A percentile compares a stretch with the other conserved stretches of the same genome.
Evolutionary conservation across 352 stramenopile genomes (phyloP).

Genomic region (Phytophthora idaei): DNA sequence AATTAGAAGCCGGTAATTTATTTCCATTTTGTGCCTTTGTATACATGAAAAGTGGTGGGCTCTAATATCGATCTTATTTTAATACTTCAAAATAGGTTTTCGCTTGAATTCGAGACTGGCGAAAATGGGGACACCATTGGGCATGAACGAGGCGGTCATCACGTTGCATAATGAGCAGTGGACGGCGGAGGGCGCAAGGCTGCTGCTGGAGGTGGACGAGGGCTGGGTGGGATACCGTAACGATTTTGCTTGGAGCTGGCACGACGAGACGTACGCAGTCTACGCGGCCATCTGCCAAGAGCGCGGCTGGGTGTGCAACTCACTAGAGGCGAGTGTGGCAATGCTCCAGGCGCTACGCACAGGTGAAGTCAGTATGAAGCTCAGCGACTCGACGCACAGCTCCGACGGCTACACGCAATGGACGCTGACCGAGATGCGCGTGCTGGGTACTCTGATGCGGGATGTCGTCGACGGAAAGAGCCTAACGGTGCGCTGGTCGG

Average conservation of each 20-base stretch:
- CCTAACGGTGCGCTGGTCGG: conserved; percentile 12
- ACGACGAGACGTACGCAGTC: conserved; percentile 22
- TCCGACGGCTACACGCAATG: conserved; percentile 30
- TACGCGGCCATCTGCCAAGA: conserved; percentile 21
- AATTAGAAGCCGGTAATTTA: no score
- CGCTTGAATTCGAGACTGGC: not conserved
- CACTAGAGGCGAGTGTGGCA: conserved; percentile 12
- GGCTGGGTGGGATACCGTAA: conserved; percentile 30
- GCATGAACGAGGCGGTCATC: conserved; percentile 9
- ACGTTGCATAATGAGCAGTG: conserved; percentile 26
- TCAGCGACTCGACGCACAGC: conserved; percentile 19
- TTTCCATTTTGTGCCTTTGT: no score
- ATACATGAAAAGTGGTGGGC: no score
- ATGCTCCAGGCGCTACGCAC: conserved; percentile 30
- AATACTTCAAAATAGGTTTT: no score
- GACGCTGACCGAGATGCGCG: conserved; percentile 33
- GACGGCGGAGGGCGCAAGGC: conserved; percentile 23
- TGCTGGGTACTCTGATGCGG: conserved; percentile 33
- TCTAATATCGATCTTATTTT: no score
- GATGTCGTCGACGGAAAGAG: conserved; percentile 14
- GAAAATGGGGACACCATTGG: not conserved
- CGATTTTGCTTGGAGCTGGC: conserved; percentile 27
- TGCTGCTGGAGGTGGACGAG: conserved; percentile 39
- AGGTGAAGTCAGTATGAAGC: conserved; percentile 28
- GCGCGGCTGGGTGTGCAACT: conserved; percentile 30